Evolutionary conservation across 805 yeast genomes (phyloP), one percentile per base, ranked within the genome.

Genomic region (Ogataea paraovalis): DNA sequence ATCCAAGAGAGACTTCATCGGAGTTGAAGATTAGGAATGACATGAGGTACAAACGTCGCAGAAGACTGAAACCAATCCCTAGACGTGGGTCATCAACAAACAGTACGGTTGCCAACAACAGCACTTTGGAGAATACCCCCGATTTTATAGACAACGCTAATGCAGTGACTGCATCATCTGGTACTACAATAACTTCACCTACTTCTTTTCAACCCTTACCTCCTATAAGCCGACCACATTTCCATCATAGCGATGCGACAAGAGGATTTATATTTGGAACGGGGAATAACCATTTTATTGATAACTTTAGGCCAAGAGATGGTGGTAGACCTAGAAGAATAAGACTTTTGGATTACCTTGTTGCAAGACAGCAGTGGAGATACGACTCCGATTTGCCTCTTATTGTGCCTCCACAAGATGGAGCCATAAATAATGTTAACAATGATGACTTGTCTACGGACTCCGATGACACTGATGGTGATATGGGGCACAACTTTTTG

Each of bases 31-130:
- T 61, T 16, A 50, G 58, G 38, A 55, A 59, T 19, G 69, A 63
- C 47, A 54, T 62, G 59, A 40, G 55, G n/a, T 65, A 58, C 45
- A 65, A 65, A 41, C 62, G 64, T 30, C 53, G 65, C 2, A 53
- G 68, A 43, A 50, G 65, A 44, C 44, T 59, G 40, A 55, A 46
- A 32, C 55, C 52, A 14, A 34, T 50, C 28, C 49, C 55, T 43
- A 44, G 38, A 20, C 27, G 23, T 23, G 43, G 13, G 33, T 44
- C 23, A 16, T 16, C 32, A 14, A 20, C 34, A 36, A 34, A 13
- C 13, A 23, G 8, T 18, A 25, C 39, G 22, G 12, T 5, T 14
- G n/a, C 41, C n/a, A 39, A 12, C n/a, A n/a, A 8, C 8, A 13
- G 14, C 8, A 19, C 19, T 22, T n/a, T 20, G 12, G 21, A 7